phyloP scores from a whole-genome alignment of 1,284 basidiomycete species.

The Xanthoconium separans region DNA sequence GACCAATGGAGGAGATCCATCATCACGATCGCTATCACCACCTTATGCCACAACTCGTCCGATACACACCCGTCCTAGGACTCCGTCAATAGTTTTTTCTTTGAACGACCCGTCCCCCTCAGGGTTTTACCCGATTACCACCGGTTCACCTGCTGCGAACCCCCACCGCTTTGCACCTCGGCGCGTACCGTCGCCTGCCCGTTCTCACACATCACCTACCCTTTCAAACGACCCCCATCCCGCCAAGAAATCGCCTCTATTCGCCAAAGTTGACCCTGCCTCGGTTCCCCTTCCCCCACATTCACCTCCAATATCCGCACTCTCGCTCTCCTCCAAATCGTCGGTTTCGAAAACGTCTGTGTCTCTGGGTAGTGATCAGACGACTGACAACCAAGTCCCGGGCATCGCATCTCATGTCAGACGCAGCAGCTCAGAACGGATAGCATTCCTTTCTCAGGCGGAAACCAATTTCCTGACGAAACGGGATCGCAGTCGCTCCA shows the following conservation, averaged over 20 bases:
- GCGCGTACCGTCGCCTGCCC: constrained; percentile 33
- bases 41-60: constrained; percentile 36
- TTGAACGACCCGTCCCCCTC: constrained; percentile 32
- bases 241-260: constrained; percentile 14
- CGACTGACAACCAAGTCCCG: constrained; percentile 31
- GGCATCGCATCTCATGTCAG: constrained; percentile 15
- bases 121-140: constrained; percentile 56
- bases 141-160: constrained; percentile 52
- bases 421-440: constrained; percentile 13
- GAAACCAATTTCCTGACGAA: constrained; percentile 1
- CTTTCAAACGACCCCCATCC: constrained; percentile 34
- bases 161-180: constrained; percentile 51
- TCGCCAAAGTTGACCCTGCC: constrained; percentile 50
- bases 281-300: constrained; percentile 58
- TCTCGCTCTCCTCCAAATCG: constrained; percentile 71
- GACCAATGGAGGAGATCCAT: constrained; percentile 7
- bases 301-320: constrained; percentile 65
- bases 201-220: constrained; percentile 39
- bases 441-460: constrained; percentile 9
- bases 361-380: constrained; percentile 37
- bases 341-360: constrained; percentile 55
- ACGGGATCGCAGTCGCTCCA: constrained; percentile 24
- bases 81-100: constrained; percentile 46
- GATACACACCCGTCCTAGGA: constrained; percentile 36
- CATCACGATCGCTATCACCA: constrained; percentile 29